These are phyloP conservation scores for Magnaporthales sp. DNA, from an alignment of 2,329 filamentous ascomycete species.

Conservation along the genomic window DNA sequence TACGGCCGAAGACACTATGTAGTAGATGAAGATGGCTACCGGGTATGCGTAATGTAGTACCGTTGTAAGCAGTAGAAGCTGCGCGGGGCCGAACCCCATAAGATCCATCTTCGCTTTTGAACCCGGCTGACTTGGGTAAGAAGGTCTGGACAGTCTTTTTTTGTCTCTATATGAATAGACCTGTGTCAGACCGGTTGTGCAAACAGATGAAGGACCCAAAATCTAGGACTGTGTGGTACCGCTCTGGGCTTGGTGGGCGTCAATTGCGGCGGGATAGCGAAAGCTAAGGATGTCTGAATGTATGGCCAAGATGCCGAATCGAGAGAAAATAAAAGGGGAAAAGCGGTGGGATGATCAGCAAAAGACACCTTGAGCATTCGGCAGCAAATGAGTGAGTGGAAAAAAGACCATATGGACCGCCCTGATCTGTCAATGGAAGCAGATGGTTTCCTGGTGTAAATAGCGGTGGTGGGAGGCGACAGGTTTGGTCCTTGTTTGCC, in stretches of 20 bases:
- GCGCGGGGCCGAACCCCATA: neutral
- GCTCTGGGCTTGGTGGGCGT: neutral
- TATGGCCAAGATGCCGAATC: neutral
- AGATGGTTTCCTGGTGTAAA: neutral
- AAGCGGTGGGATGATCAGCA: neutral
- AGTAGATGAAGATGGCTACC: slow-evolving; percentile 47
- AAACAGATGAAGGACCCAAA: neutral
- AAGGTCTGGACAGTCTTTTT: neutral
- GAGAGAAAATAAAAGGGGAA: neutral
- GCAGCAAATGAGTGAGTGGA: neutral
- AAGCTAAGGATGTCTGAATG: neutral
- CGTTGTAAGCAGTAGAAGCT: neutral
- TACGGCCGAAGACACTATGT: slow-evolving; percentile 39
- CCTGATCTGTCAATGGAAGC: neutral
- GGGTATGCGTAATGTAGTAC: slow-evolving; percentile 51
- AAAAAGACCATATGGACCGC: neutral
- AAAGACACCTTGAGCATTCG: neutral
- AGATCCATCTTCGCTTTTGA: neutral
- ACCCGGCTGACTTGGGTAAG: neutral
- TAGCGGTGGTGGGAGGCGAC: neutral
- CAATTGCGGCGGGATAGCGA: neutral
- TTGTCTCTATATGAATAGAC: neutral
- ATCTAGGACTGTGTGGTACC: neutral
- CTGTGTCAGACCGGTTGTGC: neutral
- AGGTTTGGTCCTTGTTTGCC: neutral